Evolutionary conservation across 106 monocot genomes (phyloP).

Genomic region (Platanthera guangdongensis): DNA sequence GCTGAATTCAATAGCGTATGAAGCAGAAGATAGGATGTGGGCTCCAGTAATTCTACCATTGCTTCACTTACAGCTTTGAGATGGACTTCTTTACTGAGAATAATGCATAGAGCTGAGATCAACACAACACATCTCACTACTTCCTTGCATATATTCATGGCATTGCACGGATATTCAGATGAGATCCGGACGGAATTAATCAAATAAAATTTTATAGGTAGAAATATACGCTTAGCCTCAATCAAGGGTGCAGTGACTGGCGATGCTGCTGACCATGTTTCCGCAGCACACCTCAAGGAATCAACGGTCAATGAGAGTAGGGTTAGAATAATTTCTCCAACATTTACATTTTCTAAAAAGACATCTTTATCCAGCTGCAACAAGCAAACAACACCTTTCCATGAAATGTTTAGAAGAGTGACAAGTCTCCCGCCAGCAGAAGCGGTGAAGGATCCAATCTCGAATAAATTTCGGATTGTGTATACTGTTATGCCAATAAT

Average conservation of each 20-base stretch:
- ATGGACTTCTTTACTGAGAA: constrained; percentile 44
- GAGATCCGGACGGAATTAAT: constrained; percentile 88
- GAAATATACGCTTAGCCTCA: constrained; percentile 80
- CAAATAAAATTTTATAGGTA: constrained; percentile 90
- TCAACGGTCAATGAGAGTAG: constrained; percentile 62
- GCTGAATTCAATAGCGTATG: constrained; percentile 53
- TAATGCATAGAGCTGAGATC: constrained; percentile 48
- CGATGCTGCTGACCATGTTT: constrained; percentile 37
- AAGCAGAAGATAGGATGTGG: constrained; percentile 67
- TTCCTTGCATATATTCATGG: constrained; percentile 32
- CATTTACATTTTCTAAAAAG: constrained; percentile 51
- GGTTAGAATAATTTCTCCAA: constrained; percentile 56
- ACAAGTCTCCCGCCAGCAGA: constrained; percentile 82
- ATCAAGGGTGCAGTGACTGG: constrained; percentile 20
- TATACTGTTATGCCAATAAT: constrained; percentile 34
- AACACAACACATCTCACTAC: constrained; percentile 49
- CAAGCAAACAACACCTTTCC: constrained; percentile 88
- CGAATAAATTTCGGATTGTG: constrained; percentile 46
- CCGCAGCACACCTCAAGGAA: constrained; percentile 50
- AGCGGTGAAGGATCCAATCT: constrained; percentile 75
- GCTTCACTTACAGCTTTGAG: constrained; percentile 72
- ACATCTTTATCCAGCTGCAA: constrained; percentile 69
- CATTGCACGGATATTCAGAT: constrained; percentile 67
- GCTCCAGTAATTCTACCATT: constrained; percentile 62
- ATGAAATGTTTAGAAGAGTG: constrained; percentile 70